Base-by-base conservation (phyloP, 805 yeast genomes). In the Lachancea meyersii region DNA sequence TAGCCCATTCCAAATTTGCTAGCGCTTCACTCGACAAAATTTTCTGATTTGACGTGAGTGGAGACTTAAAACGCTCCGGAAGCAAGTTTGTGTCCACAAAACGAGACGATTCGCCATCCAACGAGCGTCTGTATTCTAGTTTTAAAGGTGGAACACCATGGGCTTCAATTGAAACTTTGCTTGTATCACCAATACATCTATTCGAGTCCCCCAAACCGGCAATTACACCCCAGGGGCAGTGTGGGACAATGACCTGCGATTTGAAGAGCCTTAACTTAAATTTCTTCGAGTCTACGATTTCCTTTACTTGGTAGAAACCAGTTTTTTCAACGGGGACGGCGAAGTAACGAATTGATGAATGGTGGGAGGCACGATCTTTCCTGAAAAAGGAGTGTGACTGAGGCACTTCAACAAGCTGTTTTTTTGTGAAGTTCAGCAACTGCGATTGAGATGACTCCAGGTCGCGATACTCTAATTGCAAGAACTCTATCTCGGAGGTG, bases 121-220 rank as follows among this genome's bases (percentile, higher is more conserved):
- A 58, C 13, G 68, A 52, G 46, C 77, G 78, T 35, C 71, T 73
- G 54, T 81, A 82, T 32, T 69, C 67, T 27, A 84, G 63, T 18
- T 73, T 74, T 45, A 84, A 61, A 0, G 98, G 97, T 1, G 91
- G 81, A 1, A 87, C 84, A 41, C 97, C 97, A 16, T 68, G 63
- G 1, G 81, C 75, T 1, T 72, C 67, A 24, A 91, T 70, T 11
- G 64, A 63, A 1, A 80, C 63, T 18, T 72, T 64, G 49, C 79
- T 85, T 3, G 60, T 39, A 14, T 72, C 77, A 24, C 82, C 86
- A 27, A 79, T 65, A 67, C 97, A 93, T 49, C 75, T 71, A 51
- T 80, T 77, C 11, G 55, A 42, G 0, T 59, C 55, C 0, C 73
- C 69, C 20, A 68, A 46, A 4, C 61, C 63, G 3, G 58, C 51